Percentiles rank a stretch among this genome's conserved stretches.
These are phyloP conservation scores for Saccharomycopsis capsularis DNA, from an alignment of 805 yeast genomes.

Conservation along the genomic window DNA sequence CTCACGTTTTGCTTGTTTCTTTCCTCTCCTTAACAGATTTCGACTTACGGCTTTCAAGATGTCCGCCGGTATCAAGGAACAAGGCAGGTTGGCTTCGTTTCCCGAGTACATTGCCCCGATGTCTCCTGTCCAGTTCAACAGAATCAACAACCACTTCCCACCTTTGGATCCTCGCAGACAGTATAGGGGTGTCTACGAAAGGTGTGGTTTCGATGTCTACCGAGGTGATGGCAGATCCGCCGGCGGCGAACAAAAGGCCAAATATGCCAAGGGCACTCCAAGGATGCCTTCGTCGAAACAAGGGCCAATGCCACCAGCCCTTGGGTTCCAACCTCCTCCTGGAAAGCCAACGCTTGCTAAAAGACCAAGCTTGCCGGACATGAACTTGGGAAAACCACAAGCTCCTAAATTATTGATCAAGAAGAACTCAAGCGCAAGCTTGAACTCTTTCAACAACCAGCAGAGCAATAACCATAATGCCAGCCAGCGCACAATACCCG, in stretches of 20 bases:
- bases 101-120: conserved; percentile 20
- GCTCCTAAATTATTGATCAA: not conserved
- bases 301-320: conserved; percentile 10
- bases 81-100: conserved; percentile 13
- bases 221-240: conserved; percentile 24
- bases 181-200: conserved; percentile 65
- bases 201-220: conserved; percentile 73
- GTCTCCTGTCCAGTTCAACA: conserved; percentile 22
- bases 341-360: not conserved
- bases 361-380: conserved; percentile 6
- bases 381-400: too few species aligned
- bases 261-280: not conserved
- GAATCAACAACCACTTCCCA: conserved; percentile 54
- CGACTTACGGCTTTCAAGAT: too few species aligned
- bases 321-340: not conserved
- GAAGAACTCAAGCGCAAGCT: not conserved
- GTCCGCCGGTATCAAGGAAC: too few species aligned
- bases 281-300: not conserved
- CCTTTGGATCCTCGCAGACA: conserved; percentile 56
- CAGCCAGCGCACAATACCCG: not conserved
- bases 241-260: not conserved
- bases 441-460: not conserved
- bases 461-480: not conserved
- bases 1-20: too few species aligned
- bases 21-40: too few species aligned